Evolutionary conservation across 192 early-diverging fungal species (phyloP), one percentile per base, ranked within the genome.

Genomic region (Umbelopsis isabellina): DNA sequence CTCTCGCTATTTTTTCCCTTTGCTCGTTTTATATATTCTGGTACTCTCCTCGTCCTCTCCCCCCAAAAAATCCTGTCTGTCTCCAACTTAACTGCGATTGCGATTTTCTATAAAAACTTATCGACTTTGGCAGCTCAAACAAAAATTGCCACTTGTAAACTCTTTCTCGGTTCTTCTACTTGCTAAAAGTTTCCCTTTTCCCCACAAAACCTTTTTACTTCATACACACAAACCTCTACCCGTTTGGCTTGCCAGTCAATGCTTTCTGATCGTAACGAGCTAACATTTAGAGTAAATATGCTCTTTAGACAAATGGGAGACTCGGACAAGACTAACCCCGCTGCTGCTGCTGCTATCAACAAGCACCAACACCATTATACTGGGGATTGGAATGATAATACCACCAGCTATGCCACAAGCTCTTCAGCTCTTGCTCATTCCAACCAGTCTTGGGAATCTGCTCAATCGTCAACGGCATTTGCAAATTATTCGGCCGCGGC

Each of bases 201-300:
- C 21, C 51, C 21, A 11, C 51, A 8, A 4, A n/a, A 51, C n/a
- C 50, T 10, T 22, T 51, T 22, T 4, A 4, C 20, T 22, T 22
- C 51, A 8, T 23, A 22, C 18, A 52, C 22, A 0, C 21, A 52
- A 52, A 12, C 51, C 4, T 11, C 51, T 49, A 12, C 48, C 12
- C 48, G 48, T 21, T 49, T 21, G 48, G 48, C 48, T 49, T 49
- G 18, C 37, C 37, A 41, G 37, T 58, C 55, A 30, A 61, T 61
- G 55, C 55, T 61, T 61, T 61, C 55, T 61, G 55, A 61, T 30
- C 55, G 55, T 35, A 61, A 61, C 55, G 55, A 61, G 30, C 55
- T 61, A n/a, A 61, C 55, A 11, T 61, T 61, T 61, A 61, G 55
- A 61, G 55, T 61, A 16, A 61, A 61, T 35, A 61, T 61, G 55